phyloP scores from a whole-genome alignment of 1,284 basidiomycete genomes.

The Austroboletus rostrupii region DNA sequence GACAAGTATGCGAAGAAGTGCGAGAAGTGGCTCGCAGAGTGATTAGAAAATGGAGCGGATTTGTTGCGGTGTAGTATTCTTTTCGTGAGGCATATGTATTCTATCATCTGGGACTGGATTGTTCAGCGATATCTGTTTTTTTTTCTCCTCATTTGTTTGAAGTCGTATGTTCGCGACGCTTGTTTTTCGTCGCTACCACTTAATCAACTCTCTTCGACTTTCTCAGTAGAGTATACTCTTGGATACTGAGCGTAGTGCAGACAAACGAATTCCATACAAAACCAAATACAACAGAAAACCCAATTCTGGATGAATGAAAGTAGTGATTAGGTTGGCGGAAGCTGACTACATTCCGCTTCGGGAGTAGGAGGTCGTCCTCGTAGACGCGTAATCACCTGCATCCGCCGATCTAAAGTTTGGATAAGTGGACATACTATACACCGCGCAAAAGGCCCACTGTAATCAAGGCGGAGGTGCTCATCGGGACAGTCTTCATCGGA shows the following conservation, averaged over 20 bases:
- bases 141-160: conserved; percentile 15
- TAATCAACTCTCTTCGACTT: conserved; percentile 15
- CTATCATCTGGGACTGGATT: conserved; percentile 38
- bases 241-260: conserved; percentile 11
- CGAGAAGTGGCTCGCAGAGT: conserved; percentile 84
- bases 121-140: conserved; percentile 28
- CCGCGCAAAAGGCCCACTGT: conserved; percentile 42
- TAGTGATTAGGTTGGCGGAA: conserved; percentile 10
- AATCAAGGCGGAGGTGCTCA: conserved; percentile 59
- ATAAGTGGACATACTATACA: conserved; percentile 2
- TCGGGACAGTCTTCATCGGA: conserved; percentile 69
- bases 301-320: neutral
- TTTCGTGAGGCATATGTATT: conserved; percentile 35
- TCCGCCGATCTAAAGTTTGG: conserved; percentile 44
- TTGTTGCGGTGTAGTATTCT: conserved; percentile 27
- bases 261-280: conserved; percentile 1
- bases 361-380: conserved; percentile 48
- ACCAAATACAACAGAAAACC: conserved; percentile 4
- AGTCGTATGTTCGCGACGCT: conserved; percentile 9
- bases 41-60: conserved; percentile 25
- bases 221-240: conserved; percentile 24
- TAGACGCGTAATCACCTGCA: conserved; percentile 55
- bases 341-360: conserved; percentile 29
- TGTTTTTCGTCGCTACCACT: conserved; percentile 11
- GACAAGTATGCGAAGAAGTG: conserved; percentile 92